Conservation (phyloP, 176 grass and related monocot genomes). For the Bromus sterilis region DNA sequence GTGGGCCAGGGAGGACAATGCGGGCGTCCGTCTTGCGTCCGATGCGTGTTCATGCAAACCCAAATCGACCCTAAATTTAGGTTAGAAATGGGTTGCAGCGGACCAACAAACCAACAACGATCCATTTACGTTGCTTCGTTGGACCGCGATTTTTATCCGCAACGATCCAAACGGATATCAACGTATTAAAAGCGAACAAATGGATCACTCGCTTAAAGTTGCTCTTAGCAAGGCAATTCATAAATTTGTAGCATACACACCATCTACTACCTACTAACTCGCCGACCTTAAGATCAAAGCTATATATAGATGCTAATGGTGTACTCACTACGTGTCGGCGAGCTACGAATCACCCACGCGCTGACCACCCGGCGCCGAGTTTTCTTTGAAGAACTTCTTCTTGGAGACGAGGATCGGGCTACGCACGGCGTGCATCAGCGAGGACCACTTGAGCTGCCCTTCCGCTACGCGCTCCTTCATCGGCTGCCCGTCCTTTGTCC, state of each 20-base stretch:
- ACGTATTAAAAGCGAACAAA: too few relatives aligned
- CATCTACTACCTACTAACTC: background rate
- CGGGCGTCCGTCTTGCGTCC: too few relatives aligned
- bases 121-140: too few relatives aligned
- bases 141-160: too few relatives aligned
- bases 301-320: conserved; percentile 2
- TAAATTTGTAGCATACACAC: background rate
- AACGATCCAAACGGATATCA: too few relatives aligned
- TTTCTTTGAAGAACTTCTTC: conserved; percentile 17
- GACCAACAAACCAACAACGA: too few relatives aligned
- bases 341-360: background rate
- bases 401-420: conserved; percentile 45
- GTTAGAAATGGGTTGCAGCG: too few relatives aligned
- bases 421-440: conserved; percentile 38
- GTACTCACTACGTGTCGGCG: background rate
- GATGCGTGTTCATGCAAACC: too few relatives aligned
- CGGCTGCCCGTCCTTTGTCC: background rate
- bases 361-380: background rate
- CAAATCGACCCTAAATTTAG: too few relatives aligned
- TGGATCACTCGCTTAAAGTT: too few relatives aligned
- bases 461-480: conserved; percentile 13
- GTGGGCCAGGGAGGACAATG: too few relatives aligned
- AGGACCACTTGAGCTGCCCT: conserved; percentile 65
- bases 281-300: background rate
- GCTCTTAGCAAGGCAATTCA: background rate